These are phyloP conservation scores for Sicyos edulis DNA, from an alignment of 306 rosid species.

Conservation along the genomic window DNA sequence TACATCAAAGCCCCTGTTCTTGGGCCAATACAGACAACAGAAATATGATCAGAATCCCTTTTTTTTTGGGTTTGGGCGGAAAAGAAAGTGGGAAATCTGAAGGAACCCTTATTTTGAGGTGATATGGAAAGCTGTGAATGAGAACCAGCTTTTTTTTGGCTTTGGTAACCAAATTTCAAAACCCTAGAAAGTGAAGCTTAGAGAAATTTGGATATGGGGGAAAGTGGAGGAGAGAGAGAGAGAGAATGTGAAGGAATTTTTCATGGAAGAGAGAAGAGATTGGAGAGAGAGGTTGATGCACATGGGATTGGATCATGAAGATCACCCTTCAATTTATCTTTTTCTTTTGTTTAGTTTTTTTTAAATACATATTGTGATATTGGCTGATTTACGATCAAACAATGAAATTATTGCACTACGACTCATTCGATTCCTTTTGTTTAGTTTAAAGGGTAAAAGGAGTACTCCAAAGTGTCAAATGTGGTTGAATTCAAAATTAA, in stretches of 20 bases:
- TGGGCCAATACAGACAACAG: constrained; percentile 27
- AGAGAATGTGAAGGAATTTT: not conserved
- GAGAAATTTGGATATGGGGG: constrained; percentile 25
- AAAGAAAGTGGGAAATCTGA: constrained; percentile 33
- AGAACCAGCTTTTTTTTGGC: constrained; percentile 49
- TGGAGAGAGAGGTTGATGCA: constrained; percentile 1
- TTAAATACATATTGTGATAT: too few relatives aligned
- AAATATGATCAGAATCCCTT: constrained; percentile 9
- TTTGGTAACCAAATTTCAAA: constrained; percentile 43
- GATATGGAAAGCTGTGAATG: constrained; percentile 35
- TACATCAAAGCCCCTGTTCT: constrained; percentile 22
- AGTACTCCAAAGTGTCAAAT: too few relatives aligned
- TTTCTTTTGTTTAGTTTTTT: too few relatives aligned
- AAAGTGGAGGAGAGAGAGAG: constrained; percentile 21
- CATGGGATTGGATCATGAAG: constrained; percentile 15
- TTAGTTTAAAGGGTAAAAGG: too few relatives aligned
- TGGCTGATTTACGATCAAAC: too few relatives aligned
- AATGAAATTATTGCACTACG: too few relatives aligned
- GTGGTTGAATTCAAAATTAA: too few relatives aligned
- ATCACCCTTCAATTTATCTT: too few relatives aligned
- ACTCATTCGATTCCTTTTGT: too few relatives aligned
- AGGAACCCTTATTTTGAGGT: constrained; percentile 30
- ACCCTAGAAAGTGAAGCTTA: constrained; percentile 57
- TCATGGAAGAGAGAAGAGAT: constrained; percentile 10
- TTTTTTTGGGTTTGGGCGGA: not conserved